Conservation (phyloP, 208 protist genomes). For the Crithidia thermophila region DNA sequence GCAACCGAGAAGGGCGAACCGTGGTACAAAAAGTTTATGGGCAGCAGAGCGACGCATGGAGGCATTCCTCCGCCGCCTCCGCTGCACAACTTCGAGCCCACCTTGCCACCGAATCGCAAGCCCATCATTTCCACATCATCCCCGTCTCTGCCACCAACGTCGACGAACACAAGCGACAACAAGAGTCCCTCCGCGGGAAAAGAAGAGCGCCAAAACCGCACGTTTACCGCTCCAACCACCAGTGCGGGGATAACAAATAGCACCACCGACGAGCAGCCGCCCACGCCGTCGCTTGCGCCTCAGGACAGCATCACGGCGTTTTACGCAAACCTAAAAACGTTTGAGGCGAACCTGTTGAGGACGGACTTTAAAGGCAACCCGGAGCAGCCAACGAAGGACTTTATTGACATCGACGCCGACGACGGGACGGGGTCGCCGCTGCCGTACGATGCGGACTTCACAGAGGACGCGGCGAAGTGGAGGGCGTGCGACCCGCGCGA, state of each 20-base stretch:
- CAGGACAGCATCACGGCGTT: conserved; percentile 25
- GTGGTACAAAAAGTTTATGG: background rate
- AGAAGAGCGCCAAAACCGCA: too few species aligned
- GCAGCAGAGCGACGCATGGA: background rate
- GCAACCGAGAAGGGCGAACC: background rate
- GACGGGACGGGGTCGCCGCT: conserved; percentile 44
- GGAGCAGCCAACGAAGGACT: conserved; percentile 60
- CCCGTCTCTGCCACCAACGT: conserved; percentile 4
- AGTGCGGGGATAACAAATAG: too few species aligned
- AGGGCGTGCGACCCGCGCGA: conserved; percentile 70
- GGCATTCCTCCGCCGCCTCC: conserved; percentile 19
- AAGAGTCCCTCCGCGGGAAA: too few species aligned
- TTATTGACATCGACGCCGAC: conserved; percentile 60
- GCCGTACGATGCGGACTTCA: conserved; percentile 44
- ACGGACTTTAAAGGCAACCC: conserved; percentile 51
- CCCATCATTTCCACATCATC: conserved; percentile 26
- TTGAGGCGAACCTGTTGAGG: conserved; percentile 44
- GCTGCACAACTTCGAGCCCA: conserved; percentile 36
- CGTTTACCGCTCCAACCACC: too few species aligned
- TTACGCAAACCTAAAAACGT: conserved; percentile 20
- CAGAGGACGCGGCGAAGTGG: conserved; percentile 36
- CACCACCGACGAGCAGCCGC: too few species aligned
- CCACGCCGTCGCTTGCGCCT: conserved; percentile 6
- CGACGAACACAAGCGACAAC: background rate
- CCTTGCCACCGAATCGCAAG: conserved; percentile 14